Conservation (phyloP, 1,284 basidiomycete genomes). For the Cronartium quercuum region DNA sequence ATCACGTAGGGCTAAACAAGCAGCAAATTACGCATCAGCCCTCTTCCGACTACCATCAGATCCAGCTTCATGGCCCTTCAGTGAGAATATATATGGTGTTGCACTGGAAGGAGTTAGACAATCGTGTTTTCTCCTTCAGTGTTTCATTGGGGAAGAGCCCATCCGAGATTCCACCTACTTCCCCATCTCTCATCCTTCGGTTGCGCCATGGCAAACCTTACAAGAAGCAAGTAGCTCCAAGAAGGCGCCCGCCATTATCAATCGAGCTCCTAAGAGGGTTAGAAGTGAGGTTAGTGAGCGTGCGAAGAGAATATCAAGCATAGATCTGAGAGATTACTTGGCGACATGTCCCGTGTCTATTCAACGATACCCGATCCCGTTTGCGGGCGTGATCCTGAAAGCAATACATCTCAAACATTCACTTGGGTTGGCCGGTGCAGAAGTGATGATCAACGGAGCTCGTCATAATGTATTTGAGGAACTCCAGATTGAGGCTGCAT, state of each 20-base stretch:
- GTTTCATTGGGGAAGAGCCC: neutral
- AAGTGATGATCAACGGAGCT: neutral
- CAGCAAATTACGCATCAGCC: constrained; percentile 8
- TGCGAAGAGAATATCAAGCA: neutral
- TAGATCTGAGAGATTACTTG: neutral
- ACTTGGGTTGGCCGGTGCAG: neutral
- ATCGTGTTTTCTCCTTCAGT: neutral
- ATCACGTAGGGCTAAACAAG: constrained; percentile 1
- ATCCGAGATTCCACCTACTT: neutral
- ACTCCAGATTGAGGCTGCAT: neutral
- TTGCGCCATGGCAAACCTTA: neutral
- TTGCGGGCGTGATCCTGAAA: neutral
- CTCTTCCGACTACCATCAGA: constrained; percentile 3
- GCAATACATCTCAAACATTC: neutral
- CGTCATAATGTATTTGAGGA: neutral
- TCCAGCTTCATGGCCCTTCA: neutral
- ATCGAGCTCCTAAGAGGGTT: neutral
- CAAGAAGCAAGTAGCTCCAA: neutral
- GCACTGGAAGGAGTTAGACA: neutral
- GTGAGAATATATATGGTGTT: neutral
- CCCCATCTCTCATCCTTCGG: neutral
- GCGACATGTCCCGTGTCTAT: neutral
- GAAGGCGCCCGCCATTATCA: neutral
- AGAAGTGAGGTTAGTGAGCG: neutral
- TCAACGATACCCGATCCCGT: constrained; percentile 2